These are phyloP conservation scores for Malus fusca DNA, from an alignment of 306 rosid genomes.

Conservation along the genomic window DNA sequence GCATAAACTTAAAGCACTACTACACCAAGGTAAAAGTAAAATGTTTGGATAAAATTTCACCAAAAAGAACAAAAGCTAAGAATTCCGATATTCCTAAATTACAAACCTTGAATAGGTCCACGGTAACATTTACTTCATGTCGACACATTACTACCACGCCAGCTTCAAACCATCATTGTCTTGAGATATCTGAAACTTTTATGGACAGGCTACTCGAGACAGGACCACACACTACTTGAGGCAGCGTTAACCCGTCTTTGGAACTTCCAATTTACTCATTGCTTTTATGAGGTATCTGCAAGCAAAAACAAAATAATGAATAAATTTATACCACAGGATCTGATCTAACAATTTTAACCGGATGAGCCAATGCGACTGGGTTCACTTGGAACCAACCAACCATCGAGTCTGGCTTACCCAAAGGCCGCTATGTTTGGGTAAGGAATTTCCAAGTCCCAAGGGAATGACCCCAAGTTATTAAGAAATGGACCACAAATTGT, in stretches of 20 bases:
- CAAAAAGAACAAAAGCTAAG: background rate
- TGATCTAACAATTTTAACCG: background rate
- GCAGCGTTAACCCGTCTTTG: slow-evolving; percentile 13
- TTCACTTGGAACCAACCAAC: background rate
- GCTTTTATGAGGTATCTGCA: slow-evolving; percentile 37
- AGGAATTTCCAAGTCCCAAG: background rate
- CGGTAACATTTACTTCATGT: slow-evolving; percentile 33
- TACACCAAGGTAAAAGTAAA: background rate
- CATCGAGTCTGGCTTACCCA: background rate
- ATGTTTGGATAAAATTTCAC: background rate
- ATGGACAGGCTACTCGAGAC: slow-evolving; percentile 9
- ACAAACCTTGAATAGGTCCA: background rate
- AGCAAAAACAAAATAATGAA: slow-evolving; percentile 10
- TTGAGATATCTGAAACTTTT: slow-evolving; percentile 12
- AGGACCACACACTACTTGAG: slow-evolving; percentile 3
- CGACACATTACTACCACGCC: slow-evolving; percentile 29
- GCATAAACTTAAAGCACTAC: background rate
- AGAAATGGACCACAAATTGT: background rate
- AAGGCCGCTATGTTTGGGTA: background rate
- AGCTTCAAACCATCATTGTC: background rate
- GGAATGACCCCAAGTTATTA: background rate
- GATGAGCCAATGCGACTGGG: background rate
- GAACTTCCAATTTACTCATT: slow-evolving; percentile 1
- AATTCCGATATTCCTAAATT: background rate
- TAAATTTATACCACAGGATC: background rate